Evolutionary conservation across 805 yeast species (phyloP).

Genomic region (Grigorovia jiainica): DNA sequence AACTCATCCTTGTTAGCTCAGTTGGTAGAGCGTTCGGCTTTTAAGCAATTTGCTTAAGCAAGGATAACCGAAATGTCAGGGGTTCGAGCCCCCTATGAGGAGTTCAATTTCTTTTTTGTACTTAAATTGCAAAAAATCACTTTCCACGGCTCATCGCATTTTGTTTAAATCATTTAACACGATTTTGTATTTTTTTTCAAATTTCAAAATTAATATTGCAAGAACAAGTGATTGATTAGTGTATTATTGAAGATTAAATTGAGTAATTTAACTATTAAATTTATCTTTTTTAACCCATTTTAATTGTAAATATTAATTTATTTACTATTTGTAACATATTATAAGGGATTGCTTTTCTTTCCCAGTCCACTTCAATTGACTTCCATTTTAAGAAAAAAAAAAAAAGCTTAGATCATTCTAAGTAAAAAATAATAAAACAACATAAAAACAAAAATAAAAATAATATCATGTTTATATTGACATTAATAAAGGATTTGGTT

Average conservation of each 20-base stretch:
- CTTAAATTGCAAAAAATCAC: background rate
- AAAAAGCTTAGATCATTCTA: too few species aligned
- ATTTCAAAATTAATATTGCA: background rate
- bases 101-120: constrained; percentile 24
- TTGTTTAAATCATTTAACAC: background rate
- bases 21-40: constrained; percentile 67
- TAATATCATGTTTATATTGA: constrained; percentile 90
- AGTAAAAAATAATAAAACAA: too few species aligned
- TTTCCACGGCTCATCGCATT: constrained; percentile 2
- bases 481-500: constrained; percentile 73
- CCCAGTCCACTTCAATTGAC: too few species aligned
- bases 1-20: constrained; percentile 50
- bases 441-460: too few species aligned
- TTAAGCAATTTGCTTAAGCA: too few species aligned
- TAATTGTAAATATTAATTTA: background rate
- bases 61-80: constrained; percentile 40
- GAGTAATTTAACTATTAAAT: too few species aligned
- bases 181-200: background rate
- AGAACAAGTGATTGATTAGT: too few species aligned
- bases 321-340: background rate
- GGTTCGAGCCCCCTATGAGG: constrained; percentile 45
- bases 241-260: too few species aligned
- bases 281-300: too few species aligned
- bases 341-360: background rate
- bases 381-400: too few species aligned